Base-by-base conservation (phyloP, 345 rosid genomes). In the Euphorbia pulcherrima region DNA sequence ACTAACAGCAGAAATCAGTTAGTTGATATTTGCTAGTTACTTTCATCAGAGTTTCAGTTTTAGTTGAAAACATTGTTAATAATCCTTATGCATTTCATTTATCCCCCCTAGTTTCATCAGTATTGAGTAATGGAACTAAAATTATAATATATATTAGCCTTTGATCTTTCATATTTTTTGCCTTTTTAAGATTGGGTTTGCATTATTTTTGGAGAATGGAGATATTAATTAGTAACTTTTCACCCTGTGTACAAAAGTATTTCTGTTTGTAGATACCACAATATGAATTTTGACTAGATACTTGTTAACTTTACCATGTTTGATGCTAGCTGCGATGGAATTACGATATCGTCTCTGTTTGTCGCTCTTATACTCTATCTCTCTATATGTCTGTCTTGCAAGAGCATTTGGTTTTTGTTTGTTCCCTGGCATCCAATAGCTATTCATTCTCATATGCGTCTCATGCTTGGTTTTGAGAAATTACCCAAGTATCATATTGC, bases 401-500 rank as follows among this genome's bases (percentile, higher is more conserved):
- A 20, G 21, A 4, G 8, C 27, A 50, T 28, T 37, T 41, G 21
- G 2, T 65, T 51, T 17, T 48, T 23, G 5, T 27, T 50, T 17
- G 8, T 23, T 63, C 7, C 30, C 17, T 51, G 57, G 27, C 18
- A 24, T 9, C 39, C 24, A 27, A 8, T 33, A 18, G 40, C 58
- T 12, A 30, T 40, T 20, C 11, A 14, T 24, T 24, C 23, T 20
- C 4, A 35, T 53, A 17, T 37, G 46, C 53, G 20, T 54, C 37
- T 18, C 30, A 12, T 2, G 1, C 21, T 53, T 37, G 40, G 33
- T 3, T 11, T 58, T 51, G 37, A 50, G 62, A 63, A 41, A 68
- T 39, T 74, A 64, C 46, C 35, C 16, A 8, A 48, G 33, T 40
- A 10, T 33, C 29, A 61, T 26, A 52, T 66, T 33, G 59, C 35